phyloP scores from a whole-genome alignment of 805 yeast genomes.

The Ogataea trehaloabstinens region DNA sequence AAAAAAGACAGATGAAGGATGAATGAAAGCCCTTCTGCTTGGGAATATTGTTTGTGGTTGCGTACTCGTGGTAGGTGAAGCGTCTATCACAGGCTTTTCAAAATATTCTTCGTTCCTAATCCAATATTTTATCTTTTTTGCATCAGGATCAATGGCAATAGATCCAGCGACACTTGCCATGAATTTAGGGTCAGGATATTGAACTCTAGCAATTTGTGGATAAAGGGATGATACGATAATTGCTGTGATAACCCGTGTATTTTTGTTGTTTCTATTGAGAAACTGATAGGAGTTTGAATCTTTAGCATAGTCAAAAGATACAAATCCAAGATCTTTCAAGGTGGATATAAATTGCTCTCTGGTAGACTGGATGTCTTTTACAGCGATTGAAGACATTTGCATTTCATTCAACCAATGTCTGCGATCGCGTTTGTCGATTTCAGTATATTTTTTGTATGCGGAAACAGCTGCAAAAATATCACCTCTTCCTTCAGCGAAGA shows the following conservation, averaged over 20 bases:
- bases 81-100: conserved; percentile 16
- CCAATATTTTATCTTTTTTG: conserved; percentile 69
- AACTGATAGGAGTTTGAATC: conserved; percentile 14
- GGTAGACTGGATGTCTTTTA: conserved; percentile 72
- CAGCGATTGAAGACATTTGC: conserved; percentile 56
- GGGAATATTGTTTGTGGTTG: conserved; percentile 44
- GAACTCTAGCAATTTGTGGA: conserved; percentile 81
- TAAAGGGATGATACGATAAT: conserved; percentile 77
- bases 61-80: conserved; percentile 10
- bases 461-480: conserved; percentile 69
- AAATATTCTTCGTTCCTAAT: conserved; percentile 58
- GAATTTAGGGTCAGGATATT: conserved; percentile 77
- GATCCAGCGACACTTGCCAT: conserved; percentile 72
- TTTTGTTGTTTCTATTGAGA: conserved; percentile 52
- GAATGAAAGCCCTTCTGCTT: conserved; percentile 72
- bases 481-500: conserved; percentile 56
- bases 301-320: conserved; percentile 50
- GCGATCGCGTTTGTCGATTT: conserved; percentile 29
- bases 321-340: conserved; percentile 76
- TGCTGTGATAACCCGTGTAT: conserved; percentile 55
- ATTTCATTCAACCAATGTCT: conserved; percentile 53
- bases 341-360: conserved; percentile 66
- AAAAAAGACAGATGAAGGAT: conserved; percentile 81
- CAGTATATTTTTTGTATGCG: conserved; percentile 55
- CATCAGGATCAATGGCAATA: conserved; percentile 82